These are phyloP conservation scores for Trametes elegans DNA, from an alignment of 768 basidiomycete genomes.

Conservation along the genomic window DNA sequence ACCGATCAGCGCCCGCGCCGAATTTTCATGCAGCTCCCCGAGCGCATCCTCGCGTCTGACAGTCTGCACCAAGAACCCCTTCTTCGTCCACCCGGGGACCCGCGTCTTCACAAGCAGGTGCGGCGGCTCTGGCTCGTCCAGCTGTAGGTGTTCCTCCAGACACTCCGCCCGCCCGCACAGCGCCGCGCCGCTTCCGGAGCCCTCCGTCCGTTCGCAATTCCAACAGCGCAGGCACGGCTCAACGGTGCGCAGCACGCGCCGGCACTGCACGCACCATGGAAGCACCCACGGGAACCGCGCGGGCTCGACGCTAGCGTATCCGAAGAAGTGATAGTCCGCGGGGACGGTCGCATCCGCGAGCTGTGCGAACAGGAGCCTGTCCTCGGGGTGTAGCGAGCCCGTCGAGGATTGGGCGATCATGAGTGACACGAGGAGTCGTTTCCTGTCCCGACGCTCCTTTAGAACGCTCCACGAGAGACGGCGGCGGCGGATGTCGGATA, in stretches of 20 bases:
- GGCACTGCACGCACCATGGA: background rate
- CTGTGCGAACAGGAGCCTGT: background rate
- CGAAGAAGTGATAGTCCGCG: background rate
- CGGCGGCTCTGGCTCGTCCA: background rate
- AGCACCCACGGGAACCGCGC: background rate
- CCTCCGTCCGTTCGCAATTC: background rate
- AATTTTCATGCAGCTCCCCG: background rate
- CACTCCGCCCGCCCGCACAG: background rate
- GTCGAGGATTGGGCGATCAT: background rate
- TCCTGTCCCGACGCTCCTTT: constrained; percentile 25
- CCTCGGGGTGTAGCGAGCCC: background rate
- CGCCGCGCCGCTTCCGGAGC: background rate
- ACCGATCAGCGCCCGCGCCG: no score
- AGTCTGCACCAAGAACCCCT: background rate
- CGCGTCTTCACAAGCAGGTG: background rate
- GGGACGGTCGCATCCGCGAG: background rate
- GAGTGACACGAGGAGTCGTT: background rate
- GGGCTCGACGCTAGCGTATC: background rate
- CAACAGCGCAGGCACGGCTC: background rate
- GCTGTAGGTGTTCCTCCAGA: background rate
- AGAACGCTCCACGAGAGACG: constrained; percentile 33
- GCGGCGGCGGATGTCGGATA: constrained; percentile 23
- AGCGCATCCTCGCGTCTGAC: background rate
- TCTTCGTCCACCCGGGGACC: background rate
- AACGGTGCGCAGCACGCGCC: background rate